Evolutionary conservation across 257 asterid species (phyloP).

Genomic region (Scutellaria minor): DNA sequence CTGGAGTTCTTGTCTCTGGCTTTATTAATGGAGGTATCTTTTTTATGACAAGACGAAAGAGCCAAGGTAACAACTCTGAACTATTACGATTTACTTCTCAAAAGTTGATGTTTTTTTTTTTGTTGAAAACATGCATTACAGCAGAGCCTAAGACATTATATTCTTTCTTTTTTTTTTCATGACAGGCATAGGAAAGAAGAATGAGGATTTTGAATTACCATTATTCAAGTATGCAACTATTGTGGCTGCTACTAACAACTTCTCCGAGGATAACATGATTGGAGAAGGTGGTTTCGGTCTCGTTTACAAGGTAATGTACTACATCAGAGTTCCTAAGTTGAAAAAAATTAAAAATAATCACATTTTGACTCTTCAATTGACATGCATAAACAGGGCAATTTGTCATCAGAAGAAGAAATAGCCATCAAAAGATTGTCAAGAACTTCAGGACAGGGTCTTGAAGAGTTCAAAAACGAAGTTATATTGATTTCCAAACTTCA

Average conservation of each 20-base stretch:
- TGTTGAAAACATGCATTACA: not conserved
- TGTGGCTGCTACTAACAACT: slow-evolving; percentile 44
- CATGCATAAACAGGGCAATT: slow-evolving; percentile 38
- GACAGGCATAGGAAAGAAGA: slow-evolving; percentile 3
- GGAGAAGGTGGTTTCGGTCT: slow-evolving; percentile 59
- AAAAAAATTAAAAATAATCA: not conserved
- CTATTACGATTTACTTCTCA: not conserved
- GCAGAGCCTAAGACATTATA: not conserved
- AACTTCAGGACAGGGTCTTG: slow-evolving; percentile 48
- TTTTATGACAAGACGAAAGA: slow-evolving; percentile 9
- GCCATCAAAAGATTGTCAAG: slow-evolving; percentile 55
- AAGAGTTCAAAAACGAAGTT: slow-evolving; percentile 42
- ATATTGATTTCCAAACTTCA: slow-evolving; percentile 51
- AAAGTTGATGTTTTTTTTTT: no score
- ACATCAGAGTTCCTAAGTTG: not conserved
- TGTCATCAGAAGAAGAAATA: slow-evolving; percentile 34
- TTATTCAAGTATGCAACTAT: slow-evolving; percentile 36
- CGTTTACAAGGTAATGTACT: slow-evolving; percentile 46
- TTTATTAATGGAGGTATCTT: slow-evolving; percentile 8
- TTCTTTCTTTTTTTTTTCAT: not conserved
- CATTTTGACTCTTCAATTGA: not conserved
- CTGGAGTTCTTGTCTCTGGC: slow-evolving; percentile 29
- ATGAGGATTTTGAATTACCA: slow-evolving; percentile 44
- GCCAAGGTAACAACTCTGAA: slow-evolving; percentile 23
- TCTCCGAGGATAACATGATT: slow-evolving; percentile 39